Evolutionary conservation across 495 filamentous ascomycete species (phyloP), one percentile per base, ranked within the genome.

Genomic region (Polyplosphaeria fusca): DNA sequence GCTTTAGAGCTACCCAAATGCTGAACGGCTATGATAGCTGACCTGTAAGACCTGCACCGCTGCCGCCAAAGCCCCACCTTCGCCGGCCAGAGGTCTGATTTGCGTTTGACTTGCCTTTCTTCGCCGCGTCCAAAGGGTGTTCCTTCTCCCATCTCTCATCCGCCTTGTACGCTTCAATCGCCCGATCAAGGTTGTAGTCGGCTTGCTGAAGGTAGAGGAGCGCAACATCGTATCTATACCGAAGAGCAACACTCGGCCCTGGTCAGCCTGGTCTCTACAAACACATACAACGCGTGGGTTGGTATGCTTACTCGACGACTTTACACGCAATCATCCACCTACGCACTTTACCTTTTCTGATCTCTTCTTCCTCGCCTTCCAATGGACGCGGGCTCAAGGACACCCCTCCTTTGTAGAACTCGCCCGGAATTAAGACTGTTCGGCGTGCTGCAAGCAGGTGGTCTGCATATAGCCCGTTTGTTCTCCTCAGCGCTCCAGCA

Each of bases 61-160:
- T 63, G 23, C 53, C 53, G 22, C 64, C 55, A 35, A 67, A 49
- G 3, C 52, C 47, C 58, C 59, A 67, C 46, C 51, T 48, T 9
- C 55, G 55, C 41, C 47, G 37, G 25, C 38, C 30, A 14, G 55
- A 40, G 13, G 24, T 20, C 30, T 51, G 44, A 5, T 46, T 28
- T 14, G 44, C 32, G 18, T 47, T 64, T 41, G 58, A 64, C 56
- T 74, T 75, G 30, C 69, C 66, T 60, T 73, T 74, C 64, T 53
- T 66, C 25, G 48, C 63, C 9, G 69, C 71, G 43, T 73, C 66
- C 45, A 86, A 70, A 0, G 86, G 86, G 64, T 91, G 78, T 28
- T 79, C 79, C 51, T 73, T 77, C 66, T 87, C 87, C 88, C 88
- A 91, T 39, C 67, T 70, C 65, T 87, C 86, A 60, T 91, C 87